Conservation (phyloP, 345 rosid species). For the Rhodamnia argentea region DNA sequence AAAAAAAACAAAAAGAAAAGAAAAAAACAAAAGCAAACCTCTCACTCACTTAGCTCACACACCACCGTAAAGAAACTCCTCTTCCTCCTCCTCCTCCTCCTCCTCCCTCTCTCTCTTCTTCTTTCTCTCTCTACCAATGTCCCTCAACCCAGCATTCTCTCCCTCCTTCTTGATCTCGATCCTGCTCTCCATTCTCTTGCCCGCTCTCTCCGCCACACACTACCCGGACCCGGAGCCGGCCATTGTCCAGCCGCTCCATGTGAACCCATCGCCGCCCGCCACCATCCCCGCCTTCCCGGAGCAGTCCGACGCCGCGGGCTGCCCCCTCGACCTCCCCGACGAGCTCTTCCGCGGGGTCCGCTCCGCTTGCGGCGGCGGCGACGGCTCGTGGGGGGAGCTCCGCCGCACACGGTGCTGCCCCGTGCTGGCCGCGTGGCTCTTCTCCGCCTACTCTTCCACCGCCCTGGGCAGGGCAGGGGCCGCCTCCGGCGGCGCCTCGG, state of each 20-base stretch:
- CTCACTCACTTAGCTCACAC: neutral
- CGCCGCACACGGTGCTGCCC: conserved; percentile 72
- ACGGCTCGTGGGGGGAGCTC: conserved; percentile 18
- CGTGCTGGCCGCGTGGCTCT: conserved; percentile 82
- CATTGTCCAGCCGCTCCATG: conserved; percentile 31
- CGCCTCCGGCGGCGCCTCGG: neutral
- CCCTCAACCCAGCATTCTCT: conserved; percentile 7
- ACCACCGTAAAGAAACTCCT: neutral
- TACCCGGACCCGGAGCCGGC: conserved; percentile 21
- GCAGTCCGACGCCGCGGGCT: conserved; percentile 56
- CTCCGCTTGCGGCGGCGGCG: conserved; percentile 32
- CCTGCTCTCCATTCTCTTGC: conserved; percentile 5
- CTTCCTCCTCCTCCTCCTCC: neutral
- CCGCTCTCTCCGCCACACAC: conserved; percentile 5
- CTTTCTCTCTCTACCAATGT: conserved; percentile 18
- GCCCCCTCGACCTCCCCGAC: conserved; percentile 63
- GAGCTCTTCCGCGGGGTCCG: conserved; percentile 56
- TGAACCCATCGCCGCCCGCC: conserved; percentile 45
- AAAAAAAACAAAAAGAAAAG: no score
- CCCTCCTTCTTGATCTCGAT: conserved; percentile 1
- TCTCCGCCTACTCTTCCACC: conserved; percentile 72
- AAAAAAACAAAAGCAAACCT: neutral
- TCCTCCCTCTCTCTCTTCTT: neutral
- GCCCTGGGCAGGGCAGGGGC: conserved; percentile 30
- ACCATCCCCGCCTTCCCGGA: conserved; percentile 95